phyloP scores from a whole-genome alignment of 768 basidiomycete genomes.

The Psilocybe cyanescens region DNA sequence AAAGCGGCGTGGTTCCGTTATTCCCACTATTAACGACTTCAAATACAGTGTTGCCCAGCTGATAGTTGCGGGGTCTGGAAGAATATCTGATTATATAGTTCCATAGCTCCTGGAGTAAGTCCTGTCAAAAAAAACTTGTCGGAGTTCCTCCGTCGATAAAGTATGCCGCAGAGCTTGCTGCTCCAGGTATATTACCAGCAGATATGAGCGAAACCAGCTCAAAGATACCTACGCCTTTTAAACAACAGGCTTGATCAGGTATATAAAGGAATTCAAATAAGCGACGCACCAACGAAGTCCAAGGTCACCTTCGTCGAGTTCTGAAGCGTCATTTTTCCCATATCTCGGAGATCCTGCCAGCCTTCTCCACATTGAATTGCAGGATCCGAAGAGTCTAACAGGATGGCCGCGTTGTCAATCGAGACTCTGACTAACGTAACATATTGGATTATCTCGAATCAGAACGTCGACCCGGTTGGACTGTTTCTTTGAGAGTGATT shows the following conservation, averaged over 20 bases:
- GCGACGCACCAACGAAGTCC: not conserved
- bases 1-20: conserved; percentile 8
- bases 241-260: not conserved
- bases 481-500: conserved; percentile 10
- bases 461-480: conserved; percentile 9
- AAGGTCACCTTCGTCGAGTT: not conserved
- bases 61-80: conserved; percentile 11
- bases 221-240: not conserved
- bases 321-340: not conserved
- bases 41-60: not conserved
- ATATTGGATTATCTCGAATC: conserved; percentile 16
- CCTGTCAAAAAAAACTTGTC: conserved; percentile 11
- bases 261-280: not conserved
- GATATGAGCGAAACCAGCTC: conserved; percentile 3
- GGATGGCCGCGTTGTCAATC: conserved; percentile 8
- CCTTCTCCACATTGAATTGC: conserved; percentile 2
- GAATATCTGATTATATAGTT: conserved; percentile 18
- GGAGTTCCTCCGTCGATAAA: conserved; percentile 15
- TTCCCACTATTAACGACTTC: conserved; percentile 15
- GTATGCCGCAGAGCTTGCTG: conserved; percentile 14
- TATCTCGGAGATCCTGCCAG: conserved; percentile 2
- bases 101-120: conserved; percentile 2
- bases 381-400: conserved; percentile 9
- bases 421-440: conserved; percentile 4
- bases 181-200: not conserved